These are phyloP conservation scores for Chaetomium strumarium DNA, from an alignment of 2,329 filamentous ascomycete genomes.

Conservation along the genomic window DNA sequence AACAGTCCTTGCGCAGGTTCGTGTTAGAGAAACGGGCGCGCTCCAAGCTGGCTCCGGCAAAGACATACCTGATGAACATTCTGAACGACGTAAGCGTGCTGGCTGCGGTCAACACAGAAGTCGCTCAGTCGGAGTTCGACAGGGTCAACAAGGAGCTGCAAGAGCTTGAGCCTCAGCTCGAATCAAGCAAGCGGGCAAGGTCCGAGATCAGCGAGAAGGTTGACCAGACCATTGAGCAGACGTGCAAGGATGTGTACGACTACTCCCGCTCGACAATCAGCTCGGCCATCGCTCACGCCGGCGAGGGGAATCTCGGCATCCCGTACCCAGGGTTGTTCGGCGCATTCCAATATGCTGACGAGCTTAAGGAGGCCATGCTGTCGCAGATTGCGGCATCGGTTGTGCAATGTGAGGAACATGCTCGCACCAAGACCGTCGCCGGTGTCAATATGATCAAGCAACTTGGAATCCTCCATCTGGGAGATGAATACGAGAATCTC, in stretches of 20 bases:
- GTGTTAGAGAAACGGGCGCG: constrained; percentile 92
- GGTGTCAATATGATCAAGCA: constrained; percentile 86
- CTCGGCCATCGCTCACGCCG: constrained; percentile 68
- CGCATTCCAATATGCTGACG: constrained; percentile 88
- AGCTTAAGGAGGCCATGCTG: constrained; percentile 86
- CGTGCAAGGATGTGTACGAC: constrained; percentile 79
- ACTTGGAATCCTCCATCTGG: constrained; percentile 80
- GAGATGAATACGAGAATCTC: constrained; percentile 77
- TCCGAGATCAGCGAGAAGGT: constrained; percentile 75
- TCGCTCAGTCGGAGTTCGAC: constrained; percentile 78
- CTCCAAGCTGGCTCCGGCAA: constrained; percentile 91
- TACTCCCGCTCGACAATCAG: constrained; percentile 72
- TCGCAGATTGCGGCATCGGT: constrained; percentile 79
- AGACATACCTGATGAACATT: constrained; percentile 91
- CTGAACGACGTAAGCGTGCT: constrained; percentile 79
- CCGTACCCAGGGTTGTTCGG: constrained; percentile 79
- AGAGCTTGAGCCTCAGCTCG: constrained; percentile 77
- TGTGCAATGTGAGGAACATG: constrained; percentile 73
- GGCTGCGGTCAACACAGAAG: constrained; percentile 79
- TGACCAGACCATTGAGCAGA: constrained; percentile 75
- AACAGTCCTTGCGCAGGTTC: constrained; percentile 83
- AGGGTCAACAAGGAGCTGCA: constrained; percentile 74
- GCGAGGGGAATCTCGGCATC: constrained; percentile 72
- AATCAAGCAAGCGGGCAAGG: constrained; percentile 75
- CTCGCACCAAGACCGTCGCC: constrained; percentile 67